A percentile compares a stretch with the other conserved stretches of the same genome.
Conservation (phyloP, 2,329 filamentous ascomycete genomes). For the Tolypocladium cylindrosporum region DNA sequence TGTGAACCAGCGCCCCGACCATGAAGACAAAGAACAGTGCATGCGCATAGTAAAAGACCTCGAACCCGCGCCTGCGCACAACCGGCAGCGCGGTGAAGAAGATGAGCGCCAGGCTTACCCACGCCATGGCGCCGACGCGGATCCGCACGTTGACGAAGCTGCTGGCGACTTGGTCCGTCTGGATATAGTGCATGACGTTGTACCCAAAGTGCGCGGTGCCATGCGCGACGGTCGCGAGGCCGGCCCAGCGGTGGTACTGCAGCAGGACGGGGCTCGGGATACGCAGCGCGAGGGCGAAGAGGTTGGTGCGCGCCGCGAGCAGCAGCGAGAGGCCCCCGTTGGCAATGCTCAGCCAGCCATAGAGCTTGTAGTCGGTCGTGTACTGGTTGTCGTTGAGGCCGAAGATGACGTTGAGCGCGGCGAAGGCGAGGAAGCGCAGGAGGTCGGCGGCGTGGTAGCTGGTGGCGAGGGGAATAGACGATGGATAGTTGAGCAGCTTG, state of each 20-base stretch:
- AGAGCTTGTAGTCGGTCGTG: slow-evolving; percentile 15
- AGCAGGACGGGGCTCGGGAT: slow-evolving; percentile 9
- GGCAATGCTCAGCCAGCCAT: slow-evolving; percentile 15
- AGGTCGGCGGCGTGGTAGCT: slow-evolving; percentile 7
- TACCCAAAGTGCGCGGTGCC: slow-evolving; percentile 11
- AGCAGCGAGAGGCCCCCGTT: slow-evolving; percentile 15
- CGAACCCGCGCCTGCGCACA: slow-evolving; percentile 9
- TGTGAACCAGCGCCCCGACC: slow-evolving; percentile 11
- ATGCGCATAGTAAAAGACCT: slow-evolving; percentile 14
- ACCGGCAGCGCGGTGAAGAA: slow-evolving; percentile 10
- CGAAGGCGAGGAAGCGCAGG: slow-evolving; percentile 10
- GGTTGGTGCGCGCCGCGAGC: slow-evolving; percentile 12
- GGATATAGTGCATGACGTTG: slow-evolving; percentile 10
- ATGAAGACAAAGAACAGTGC: slow-evolving; percentile 13
- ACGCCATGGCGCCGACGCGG: slow-evolving; percentile 12
- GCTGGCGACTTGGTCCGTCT: slow-evolving; percentile 10
- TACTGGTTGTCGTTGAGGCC: slow-evolving; percentile 10
- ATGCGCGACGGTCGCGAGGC: slow-evolving; percentile 11
- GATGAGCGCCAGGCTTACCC: slow-evolving; percentile 9
- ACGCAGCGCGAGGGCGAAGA: slow-evolving; percentile 10
- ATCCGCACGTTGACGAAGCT: slow-evolving; percentile 7
- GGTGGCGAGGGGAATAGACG: slow-evolving; percentile 1
- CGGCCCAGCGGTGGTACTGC: slow-evolving; percentile 12
- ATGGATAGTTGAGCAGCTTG: not conserved
- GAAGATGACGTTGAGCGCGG: slow-evolving; percentile 13